phyloP scores from a whole-genome alignment of 345 rosid species.

The Eucalyptus virginea region DNA sequence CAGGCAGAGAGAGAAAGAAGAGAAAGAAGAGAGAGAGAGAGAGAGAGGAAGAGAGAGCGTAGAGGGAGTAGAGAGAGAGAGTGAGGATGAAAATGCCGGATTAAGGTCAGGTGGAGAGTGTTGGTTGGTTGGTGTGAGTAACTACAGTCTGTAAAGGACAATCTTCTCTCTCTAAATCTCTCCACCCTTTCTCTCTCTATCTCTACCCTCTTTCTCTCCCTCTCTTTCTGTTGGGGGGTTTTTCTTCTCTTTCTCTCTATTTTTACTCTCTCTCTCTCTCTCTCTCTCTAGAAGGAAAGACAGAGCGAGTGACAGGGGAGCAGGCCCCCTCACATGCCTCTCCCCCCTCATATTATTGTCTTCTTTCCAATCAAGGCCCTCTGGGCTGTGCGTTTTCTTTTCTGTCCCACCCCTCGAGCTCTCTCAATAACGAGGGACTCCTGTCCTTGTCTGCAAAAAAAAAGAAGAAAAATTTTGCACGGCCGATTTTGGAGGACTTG shows the following conservation, averaged over 20 bases:
- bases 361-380: not conserved
- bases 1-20: not conserved
- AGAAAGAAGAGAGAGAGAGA: not conserved
- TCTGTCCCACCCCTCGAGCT: not conserved
- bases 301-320: not conserved
- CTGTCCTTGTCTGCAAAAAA: not conserved
- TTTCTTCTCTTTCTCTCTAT: not conserved
- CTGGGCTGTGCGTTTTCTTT: not conserved
- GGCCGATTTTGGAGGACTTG: not conserved
- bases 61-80: not conserved
- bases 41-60: not conserved
- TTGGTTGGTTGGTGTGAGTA: constrained; percentile 20
- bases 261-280: not conserved
- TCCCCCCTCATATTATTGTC: not conserved
- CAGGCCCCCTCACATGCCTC: not conserved
- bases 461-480: not conserved
- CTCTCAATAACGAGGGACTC: not conserved
- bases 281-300: not conserved
- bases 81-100: constrained; percentile 25
- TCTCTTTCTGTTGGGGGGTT: not conserved
- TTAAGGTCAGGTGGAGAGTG: constrained; percentile 1
- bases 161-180: not conserved
- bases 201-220: not conserved
- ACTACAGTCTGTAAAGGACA: constrained; percentile 35
- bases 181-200: not conserved